These are phyloP conservation scores for Ajuga chamaepitys DNA, from an alignment of 257 asterid genomes.

Conservation along the genomic window DNA sequence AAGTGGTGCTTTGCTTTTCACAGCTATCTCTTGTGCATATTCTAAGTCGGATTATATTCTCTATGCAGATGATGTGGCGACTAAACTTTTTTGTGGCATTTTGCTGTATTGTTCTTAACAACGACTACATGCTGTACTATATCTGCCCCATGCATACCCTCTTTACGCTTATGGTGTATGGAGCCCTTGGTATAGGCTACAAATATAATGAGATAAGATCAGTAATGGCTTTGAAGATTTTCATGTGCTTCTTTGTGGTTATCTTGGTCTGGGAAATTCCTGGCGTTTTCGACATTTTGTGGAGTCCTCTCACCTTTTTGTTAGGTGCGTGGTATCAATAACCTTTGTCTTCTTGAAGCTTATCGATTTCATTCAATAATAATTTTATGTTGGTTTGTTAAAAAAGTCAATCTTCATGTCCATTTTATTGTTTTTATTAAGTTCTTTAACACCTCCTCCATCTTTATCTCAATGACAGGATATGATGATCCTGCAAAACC, in stretches of 20 bases:
- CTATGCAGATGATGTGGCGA: constrained; percentile 92
- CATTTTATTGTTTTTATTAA: neutral
- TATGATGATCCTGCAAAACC: constrained; percentile 82
- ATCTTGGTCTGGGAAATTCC: constrained; percentile 81
- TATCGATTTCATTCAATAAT: neutral
- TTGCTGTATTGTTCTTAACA: constrained; percentile 70
- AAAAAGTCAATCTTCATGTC: neutral
- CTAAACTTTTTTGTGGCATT: constrained; percentile 74
- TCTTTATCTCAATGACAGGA: constrained; percentile 33
- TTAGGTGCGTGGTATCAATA: constrained; percentile 39
- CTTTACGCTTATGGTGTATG: constrained; percentile 78
- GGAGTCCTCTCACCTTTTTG: constrained; percentile 57
- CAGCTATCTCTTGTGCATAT: constrained; percentile 1
- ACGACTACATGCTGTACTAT: constrained; percentile 76
- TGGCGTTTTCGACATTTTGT: constrained; percentile 61
- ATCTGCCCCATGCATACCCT: constrained; percentile 94
- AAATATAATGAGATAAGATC: constrained; percentile 67
- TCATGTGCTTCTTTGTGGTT: constrained; percentile 65
- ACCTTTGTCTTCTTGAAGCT: constrained; percentile 1
- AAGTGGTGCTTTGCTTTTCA: constrained; percentile 13
- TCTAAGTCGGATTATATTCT: constrained; percentile 16
- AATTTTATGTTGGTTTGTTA: neutral
- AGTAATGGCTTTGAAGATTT: constrained; percentile 63
- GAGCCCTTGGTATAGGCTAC: constrained; percentile 81
- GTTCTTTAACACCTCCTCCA: constrained; percentile 13